A percentile compares a stretch with the other conserved stretches of the same genome.
phyloP scores from a whole-genome alignment of 352 stramenopile genomes.

The Thraustotheca clavata region DNA sequence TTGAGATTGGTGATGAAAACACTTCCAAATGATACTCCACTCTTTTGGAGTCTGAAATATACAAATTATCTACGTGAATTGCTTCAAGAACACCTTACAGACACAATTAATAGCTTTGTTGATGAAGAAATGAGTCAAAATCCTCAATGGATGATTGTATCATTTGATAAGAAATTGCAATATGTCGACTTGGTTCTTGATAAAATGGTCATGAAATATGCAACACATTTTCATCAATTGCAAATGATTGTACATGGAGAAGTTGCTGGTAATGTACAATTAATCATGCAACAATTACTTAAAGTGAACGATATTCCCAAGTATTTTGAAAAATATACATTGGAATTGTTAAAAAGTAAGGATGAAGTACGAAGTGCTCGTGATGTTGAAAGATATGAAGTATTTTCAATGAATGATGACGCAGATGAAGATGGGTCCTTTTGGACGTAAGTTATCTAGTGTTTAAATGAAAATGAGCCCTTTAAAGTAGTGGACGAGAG shows the following conservation, averaged over 20 bases:
- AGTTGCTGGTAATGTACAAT: not conserved
- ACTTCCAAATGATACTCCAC: not conserved
- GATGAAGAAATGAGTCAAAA: constrained; percentile 3
- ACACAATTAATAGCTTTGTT: not conserved
- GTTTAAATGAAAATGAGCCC: not conserved
- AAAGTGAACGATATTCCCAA: too few relatives aligned
- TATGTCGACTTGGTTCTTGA: constrained; percentile 1
- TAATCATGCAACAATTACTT: not conserved
- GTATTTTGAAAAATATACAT: too few relatives aligned
- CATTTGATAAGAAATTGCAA: not conserved
- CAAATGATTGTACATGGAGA: constrained; percentile 1
- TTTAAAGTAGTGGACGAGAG: not conserved
- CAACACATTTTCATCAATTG: not conserved
- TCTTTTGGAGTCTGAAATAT: constrained; percentile 12
- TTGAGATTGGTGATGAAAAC: not conserved
- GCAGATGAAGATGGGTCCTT: not conserved
- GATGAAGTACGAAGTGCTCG: too few relatives aligned
- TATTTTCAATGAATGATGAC: not conserved
- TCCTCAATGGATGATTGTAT: constrained; percentile 8
- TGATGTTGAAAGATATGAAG: too few relatives aligned
- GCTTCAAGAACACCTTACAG: not conserved
- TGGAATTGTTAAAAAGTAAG: too few relatives aligned
- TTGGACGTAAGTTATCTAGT: not conserved
- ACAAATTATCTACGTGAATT: constrained; percentile 1
- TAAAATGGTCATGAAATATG: not conserved